Evolutionary conservation across 495 filamentous ascomycete genomes (phyloP), one percentile per base, ranked within the genome.

Genomic region (Penicillium cinerascens): DNA sequence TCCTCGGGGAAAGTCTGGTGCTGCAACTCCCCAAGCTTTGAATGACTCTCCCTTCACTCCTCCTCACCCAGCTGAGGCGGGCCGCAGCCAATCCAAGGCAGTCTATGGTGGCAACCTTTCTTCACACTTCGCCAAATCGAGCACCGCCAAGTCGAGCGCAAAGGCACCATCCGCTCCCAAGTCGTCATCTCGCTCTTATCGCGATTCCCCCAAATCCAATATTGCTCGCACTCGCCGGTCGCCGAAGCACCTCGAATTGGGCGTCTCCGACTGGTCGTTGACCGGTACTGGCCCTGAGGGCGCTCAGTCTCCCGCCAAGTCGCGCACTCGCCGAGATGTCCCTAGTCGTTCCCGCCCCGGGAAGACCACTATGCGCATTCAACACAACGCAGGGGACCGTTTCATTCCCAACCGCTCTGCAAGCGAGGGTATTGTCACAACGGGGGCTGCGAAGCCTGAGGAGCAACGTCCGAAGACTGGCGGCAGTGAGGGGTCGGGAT

Each of bases 321-420:
- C 77, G 61, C 84, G 85, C 2, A 11, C 43, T 18, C 82, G 87
- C 58, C 85, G 86, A 66, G 80, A 80, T 22, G 70, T 75, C 18
- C 64, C 82, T 7, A 73, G 82, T 42, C 82, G 87, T 21, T 67
- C 84, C 51, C 84, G 89, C 58, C 70, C 87, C 6, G 60, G 62
- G 17, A 75, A 75, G 66, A 92, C 90, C 2, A 90, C 91, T 0
- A 70, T 93, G 41, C 84, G 83, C 42, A 89, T 95, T 64, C 56
- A 79, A 36, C 83, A 84, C 71, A 85, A 82, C 50, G 84, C 84
- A 23, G 91, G 83, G n/a, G 93, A 98, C 64, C 87, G 93, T 39
- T 98, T 97, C 78, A 97, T 98, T 58, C 93, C 93, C 42, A 97
- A 95, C 70, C 84, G 93, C 6, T 77, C 78, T 16, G 89, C 91